A percentile compares a stretch with the other conserved stretches of the same genome.
phyloP scores from a whole-genome alignment of 2,329 filamentous ascomycete species.

The Talaromyces sp. region DNA sequence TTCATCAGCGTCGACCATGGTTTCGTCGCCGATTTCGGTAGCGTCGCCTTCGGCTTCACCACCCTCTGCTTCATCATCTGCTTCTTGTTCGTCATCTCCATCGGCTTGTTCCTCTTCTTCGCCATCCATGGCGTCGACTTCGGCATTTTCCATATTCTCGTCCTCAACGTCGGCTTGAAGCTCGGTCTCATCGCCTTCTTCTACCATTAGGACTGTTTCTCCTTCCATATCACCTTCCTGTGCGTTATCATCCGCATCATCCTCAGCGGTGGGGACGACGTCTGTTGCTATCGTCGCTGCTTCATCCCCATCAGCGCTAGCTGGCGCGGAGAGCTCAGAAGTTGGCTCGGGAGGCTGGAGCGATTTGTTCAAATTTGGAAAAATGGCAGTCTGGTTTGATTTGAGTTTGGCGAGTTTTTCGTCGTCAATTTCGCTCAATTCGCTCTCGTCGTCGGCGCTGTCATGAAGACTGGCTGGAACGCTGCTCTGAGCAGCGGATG shows the following conservation, averaged over 20 bases:
- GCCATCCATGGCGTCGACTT: conserved; percentile 1
- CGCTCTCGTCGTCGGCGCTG: conserved; percentile 64
- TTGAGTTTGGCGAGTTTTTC: conserved; percentile 25
- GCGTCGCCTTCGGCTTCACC: background rate
- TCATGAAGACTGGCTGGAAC: conserved; percentile 58
- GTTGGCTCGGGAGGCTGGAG: conserved; percentile 15
- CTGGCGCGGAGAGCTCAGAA: conserved; percentile 20
- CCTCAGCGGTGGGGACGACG: background rate
- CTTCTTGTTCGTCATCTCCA: conserved; percentile 14
- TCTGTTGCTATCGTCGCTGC: conserved; percentile 11
- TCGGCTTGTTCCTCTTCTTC: conserved; percentile 15
- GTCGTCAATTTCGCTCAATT: conserved; percentile 58
- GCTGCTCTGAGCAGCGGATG: conserved; percentile 38
- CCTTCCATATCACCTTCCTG: conserved; percentile 10
- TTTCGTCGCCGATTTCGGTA: conserved; percentile 4
- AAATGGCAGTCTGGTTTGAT: conserved; percentile 17
- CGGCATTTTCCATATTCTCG: background rate
- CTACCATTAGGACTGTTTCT: conserved; percentile 3
- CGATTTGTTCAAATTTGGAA: conserved; percentile 20
- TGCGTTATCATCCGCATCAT: background rate
- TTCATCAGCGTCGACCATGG: background rate
- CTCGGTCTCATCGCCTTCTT: conserved; percentile 8
- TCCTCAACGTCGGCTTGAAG: conserved; percentile 4
- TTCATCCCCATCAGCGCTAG: conserved; percentile 17
- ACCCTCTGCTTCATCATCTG: conserved; percentile 10